Conservation (phyloP, 2,329 filamentous ascomycete genomes). For the Exophiala sp. region DNA sequence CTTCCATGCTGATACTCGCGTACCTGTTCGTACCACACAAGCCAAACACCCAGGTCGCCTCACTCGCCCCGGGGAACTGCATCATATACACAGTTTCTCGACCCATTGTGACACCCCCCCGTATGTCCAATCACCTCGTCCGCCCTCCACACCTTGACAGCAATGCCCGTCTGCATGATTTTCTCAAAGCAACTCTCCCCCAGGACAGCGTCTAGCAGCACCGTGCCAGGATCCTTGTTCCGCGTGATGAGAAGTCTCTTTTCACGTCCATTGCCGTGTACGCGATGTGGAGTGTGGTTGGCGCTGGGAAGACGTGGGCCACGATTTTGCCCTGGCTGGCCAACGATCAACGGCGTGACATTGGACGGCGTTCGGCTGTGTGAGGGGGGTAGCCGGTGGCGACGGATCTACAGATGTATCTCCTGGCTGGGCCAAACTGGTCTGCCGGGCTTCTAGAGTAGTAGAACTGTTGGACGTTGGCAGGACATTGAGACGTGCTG, state of each 20-base stretch:
- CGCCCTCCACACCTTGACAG: slow-evolving; percentile 81
- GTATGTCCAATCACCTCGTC: slow-evolving; percentile 54
- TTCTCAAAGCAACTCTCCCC: slow-evolving; percentile 79
- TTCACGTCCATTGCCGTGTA: slow-evolving; percentile 61
- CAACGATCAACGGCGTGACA: slow-evolving; percentile 19
- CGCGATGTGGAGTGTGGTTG: slow-evolving; percentile 32
- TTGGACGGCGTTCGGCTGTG: slow-evolving; percentile 30
- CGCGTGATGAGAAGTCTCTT: slow-evolving; percentile 78
- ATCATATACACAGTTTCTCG: slow-evolving; percentile 60
- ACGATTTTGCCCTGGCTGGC: slow-evolving; percentile 28
- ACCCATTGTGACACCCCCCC: slow-evolving; percentile 54
- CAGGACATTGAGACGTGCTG: slow-evolving; percentile 75
- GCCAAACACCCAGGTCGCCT: slow-evolving; percentile 51
- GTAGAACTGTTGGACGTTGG: slow-evolving; percentile 43
- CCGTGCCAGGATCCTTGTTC: slow-evolving; percentile 54
- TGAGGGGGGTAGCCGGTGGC: slow-evolving; percentile 14
- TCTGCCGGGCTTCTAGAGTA: slow-evolving; percentile 12
- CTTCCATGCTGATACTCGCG: slow-evolving; percentile 26
- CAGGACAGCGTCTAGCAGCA: slow-evolving; percentile 75
- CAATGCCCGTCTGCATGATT: slow-evolving; percentile 77
- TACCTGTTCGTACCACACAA: slow-evolving; percentile 50
- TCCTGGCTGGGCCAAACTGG: slow-evolving; percentile 22
- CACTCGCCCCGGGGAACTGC: slow-evolving; percentile 51
- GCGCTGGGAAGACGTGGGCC: slow-evolving; percentile 28
- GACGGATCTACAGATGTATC: slow-evolving; percentile 21